A percentile compares a stretch with the other conserved stretches of the same genome.
phyloP scores from a whole-genome alignment of 1,284 basidiomycete genomes.

The Moesziomyces aphidis region DNA sequence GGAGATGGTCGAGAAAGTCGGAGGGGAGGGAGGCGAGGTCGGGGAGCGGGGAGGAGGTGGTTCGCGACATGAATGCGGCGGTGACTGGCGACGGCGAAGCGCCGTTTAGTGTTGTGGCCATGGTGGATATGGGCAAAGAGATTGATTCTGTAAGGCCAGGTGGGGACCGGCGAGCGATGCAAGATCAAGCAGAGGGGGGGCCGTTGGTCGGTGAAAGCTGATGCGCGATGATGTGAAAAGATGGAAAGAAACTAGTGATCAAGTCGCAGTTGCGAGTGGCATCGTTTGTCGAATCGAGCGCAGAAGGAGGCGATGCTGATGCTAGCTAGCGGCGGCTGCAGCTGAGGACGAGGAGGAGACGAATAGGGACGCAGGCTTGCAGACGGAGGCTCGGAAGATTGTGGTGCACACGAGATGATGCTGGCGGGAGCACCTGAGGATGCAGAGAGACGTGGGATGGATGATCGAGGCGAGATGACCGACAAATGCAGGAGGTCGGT shows the following conservation, averaged over 20 bases:
- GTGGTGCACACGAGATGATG: constrained; percentile 9
- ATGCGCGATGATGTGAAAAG: too few species aligned
- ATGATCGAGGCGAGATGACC: not conserved
- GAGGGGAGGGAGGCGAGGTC: constrained; percentile 47
- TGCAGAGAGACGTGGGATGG: not conserved
- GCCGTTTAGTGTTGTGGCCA: constrained; percentile 36
- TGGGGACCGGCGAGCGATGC: too few species aligned
- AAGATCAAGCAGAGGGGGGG: too few species aligned
- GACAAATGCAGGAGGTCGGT: not conserved
- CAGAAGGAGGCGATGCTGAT: not conserved
- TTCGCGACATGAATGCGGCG: constrained; percentile 40
- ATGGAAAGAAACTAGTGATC: too few species aligned
- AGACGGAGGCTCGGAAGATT: not conserved
- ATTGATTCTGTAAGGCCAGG: too few species aligned
- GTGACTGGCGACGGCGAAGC: constrained; percentile 26
- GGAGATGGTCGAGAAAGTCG: constrained; percentile 62
- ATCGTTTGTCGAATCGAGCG: too few species aligned
- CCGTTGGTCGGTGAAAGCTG: too few species aligned
- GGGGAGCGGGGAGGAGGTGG: constrained; percentile 56
- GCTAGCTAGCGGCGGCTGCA: not conserved
- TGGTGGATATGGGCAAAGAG: constrained; percentile 1
- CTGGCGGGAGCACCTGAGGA: constrained; percentile 24
- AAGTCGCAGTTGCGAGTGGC: too few species aligned
- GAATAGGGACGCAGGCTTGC: not conserved
- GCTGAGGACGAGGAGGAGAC: constrained; percentile 12